Conservation (phyloP, 306 rosid genomes). For the Malus sieversii region DNA sequence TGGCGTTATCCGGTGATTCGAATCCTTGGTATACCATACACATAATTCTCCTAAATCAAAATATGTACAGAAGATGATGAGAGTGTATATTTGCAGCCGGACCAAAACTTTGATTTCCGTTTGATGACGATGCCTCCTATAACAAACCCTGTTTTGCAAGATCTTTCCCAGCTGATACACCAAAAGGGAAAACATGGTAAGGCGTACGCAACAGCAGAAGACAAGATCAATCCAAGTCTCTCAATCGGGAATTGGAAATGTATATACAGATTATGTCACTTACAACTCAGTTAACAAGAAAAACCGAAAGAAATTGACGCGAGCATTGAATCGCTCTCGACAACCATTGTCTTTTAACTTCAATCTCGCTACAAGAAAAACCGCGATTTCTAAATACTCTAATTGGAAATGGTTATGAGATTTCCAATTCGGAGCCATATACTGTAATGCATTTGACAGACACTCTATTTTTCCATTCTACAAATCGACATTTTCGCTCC, state of each 20-base stretch:
- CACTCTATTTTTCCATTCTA: neutral
- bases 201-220: neutral
- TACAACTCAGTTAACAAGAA: neutral
- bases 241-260: neutral
- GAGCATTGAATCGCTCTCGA: neutral
- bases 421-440: neutral
- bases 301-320: neutral
- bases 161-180: slow-evolving; percentile 50
- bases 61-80: slow-evolving; percentile 20
- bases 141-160: slow-evolving; percentile 39
- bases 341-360: neutral
- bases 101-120: slow-evolving; percentile 21
- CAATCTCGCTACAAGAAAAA: neutral
- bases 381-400: neutral
- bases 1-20: neutral
- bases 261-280: neutral
- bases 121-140: slow-evolving; percentile 26
- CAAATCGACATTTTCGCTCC: too few relatives aligned
- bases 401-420: neutral
- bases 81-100: neutral
- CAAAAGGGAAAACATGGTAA: neutral
- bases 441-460: too few relatives aligned
- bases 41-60: slow-evolving; percentile 1
- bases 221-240: neutral
- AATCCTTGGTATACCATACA: slow-evolving; percentile 4